Conservation (phyloP, 1,139 yeast species). For the Arxiozyma bovina region DNA sequence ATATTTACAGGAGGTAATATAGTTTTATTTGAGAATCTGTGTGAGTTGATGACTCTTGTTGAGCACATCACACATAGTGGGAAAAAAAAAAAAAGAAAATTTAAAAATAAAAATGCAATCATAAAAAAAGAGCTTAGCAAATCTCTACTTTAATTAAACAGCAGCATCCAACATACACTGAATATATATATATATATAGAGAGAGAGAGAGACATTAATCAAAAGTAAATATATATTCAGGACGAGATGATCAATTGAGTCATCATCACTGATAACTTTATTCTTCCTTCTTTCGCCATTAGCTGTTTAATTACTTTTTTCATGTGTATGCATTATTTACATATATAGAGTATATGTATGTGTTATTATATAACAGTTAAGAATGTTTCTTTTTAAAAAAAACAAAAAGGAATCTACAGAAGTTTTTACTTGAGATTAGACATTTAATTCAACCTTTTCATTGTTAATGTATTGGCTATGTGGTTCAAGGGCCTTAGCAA, state of each 20-base stretch:
- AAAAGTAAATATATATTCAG: not conserved
- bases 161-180: not conserved
- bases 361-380: not conserved
- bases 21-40: not conserved
- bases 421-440: slow-evolving; percentile 27
- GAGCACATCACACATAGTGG: not conserved
- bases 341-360: no score
- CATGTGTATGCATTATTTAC: not conserved
- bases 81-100: no score
- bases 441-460: slow-evolving; percentile 56
- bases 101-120: no score
- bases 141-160: not conserved
- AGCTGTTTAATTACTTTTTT: no score
- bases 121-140: not conserved
- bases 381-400: not conserved
- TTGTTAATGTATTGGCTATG: slow-evolving; percentile 50
- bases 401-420: not conserved
- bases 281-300: not conserved
- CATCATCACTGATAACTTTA: no score
- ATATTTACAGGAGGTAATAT: not conserved
- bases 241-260: not conserved
- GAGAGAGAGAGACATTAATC: not conserved
- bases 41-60: not conserved
- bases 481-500: slow-evolving; percentile 71
- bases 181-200: no score